Base-by-base conservation (phyloP, 1,139 yeast species). In the Blastobotrys aristatus region DNA sequence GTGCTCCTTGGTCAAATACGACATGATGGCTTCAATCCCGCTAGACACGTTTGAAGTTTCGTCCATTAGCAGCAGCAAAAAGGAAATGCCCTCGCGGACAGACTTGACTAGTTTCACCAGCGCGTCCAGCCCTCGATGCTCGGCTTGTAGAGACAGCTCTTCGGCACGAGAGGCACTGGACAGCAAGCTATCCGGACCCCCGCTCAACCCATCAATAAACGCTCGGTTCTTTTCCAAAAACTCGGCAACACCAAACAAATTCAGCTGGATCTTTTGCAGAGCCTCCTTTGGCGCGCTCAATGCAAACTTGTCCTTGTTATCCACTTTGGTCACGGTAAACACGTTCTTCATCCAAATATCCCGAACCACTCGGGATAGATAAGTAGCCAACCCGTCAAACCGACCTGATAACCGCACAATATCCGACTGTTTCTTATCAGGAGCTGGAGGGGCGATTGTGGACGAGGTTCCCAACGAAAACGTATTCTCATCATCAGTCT, bases 81-180 rank as follows among this genome's bases (percentile, higher is more conserved):
- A 92, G 1, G 97, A 87, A 41, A 92, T 72, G 0, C 96, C 96
- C 66, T 92, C 97, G 56, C 88, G 86, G 68, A 88, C 81, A 5
- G 90, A 82, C 53, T 77, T 79, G 50, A 90, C 76, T 6, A 92
- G 77, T 57, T 84, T 82, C 42, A 87, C 73, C 39, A 94, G 71
- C 0, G 97, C 80, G 27, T 84, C 82, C 56, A 92, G 79, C 8
- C 96, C 96, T 58, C 90, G 81, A 59, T 87, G 92, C 62, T 92
- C 98, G 1, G 96, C 96, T 65, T 94, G 90, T 54, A 84, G 72
- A 41, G 95, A 86, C 36, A 84, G 76, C 59, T 86, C 95, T 21
- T 62, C 65, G 6, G 56, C 52, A 7, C 61, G 56, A 24, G 58
- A 55, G 8, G 58, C 52, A 13, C 42, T 40, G 7, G 52, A 32